phyloP scores from a whole-genome alignment of 1,139 yeast species.

The Hansenula sp. region DNA sequence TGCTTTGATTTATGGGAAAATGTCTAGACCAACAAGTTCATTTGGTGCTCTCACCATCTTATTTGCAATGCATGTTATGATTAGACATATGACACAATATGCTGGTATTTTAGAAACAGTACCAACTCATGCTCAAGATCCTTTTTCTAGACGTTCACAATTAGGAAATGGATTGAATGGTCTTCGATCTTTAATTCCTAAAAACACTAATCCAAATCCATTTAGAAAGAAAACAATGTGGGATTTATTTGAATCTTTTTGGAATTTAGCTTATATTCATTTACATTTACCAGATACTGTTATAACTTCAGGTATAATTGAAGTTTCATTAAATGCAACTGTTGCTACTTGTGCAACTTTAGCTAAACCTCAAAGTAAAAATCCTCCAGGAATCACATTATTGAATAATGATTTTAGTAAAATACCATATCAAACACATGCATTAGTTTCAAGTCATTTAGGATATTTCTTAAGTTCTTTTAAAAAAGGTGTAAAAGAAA shows the following conservation, averaged over 20 bases:
- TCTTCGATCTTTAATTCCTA: not conserved
- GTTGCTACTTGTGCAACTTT: not conserved
- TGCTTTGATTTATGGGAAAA: not conserved
- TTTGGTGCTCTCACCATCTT: constrained; percentile 2
- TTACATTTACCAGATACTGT: constrained; percentile 2
- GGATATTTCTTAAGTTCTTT: not conserved
- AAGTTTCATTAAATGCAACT: constrained; percentile 1
- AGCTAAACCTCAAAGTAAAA: not conserved
- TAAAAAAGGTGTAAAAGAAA: not conserved
- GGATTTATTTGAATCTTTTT: constrained; percentile 2
- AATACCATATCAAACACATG: constrained; percentile 1
- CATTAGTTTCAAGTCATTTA: not conserved
- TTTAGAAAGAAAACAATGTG: not conserved
- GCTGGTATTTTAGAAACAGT: constrained; percentile 1
- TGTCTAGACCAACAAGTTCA: not conserved
- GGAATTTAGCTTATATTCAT: constrained; percentile 4
- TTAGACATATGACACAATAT: constrained; percentile 2
- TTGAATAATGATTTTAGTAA: constrained; percentile 1
- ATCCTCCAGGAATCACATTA: not conserved
- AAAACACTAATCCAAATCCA: not conserved
- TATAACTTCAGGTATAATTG: constrained; percentile 1
- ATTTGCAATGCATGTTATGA: constrained; percentile 1
- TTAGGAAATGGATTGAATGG: constrained; percentile 2
- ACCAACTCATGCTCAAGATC: not conserved
- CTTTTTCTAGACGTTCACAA: constrained; percentile 4